phyloP scores from a whole-genome alignment of 768 basidiomycete genomes.

The Tulasnella calospora region DNA sequence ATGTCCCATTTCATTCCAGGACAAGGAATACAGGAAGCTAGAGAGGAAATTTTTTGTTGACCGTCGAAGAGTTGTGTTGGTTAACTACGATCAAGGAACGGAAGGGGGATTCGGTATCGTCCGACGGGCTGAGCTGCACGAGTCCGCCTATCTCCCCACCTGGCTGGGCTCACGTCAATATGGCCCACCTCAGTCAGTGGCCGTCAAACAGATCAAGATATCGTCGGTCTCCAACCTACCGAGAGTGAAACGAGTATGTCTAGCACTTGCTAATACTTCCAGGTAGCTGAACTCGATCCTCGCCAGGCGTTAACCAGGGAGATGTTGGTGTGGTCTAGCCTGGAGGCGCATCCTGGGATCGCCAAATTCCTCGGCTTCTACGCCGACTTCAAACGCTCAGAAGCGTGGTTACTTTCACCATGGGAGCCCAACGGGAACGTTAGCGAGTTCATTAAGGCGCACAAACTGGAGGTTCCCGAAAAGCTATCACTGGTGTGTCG shows the following conservation, averaged over 20 bases:
- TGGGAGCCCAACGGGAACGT: not conserved
- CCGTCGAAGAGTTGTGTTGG: not conserved
- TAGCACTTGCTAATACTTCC: not conserved
- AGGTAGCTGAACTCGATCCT: not conserved
- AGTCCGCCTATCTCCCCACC: not conserved
- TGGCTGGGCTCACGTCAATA: not conserved
- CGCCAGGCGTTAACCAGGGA: not conserved
- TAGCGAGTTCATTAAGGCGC: not conserved
- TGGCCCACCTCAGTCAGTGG: not conserved
- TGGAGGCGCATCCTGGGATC: not conserved
- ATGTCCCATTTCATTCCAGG: not conserved
- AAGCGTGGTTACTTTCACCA: not conserved
- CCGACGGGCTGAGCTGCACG: not conserved
- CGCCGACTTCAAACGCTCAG: not conserved
- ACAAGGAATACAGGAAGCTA: not conserved
- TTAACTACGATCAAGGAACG: not conserved
- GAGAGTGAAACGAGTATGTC: not conserved
- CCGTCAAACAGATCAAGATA: not conserved
- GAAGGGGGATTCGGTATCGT: not conserved
- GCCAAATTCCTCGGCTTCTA: conserved; percentile 1
- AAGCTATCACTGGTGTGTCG: not conserved
- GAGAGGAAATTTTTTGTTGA: not conserved
- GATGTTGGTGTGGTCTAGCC: not conserved
- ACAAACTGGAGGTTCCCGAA: not conserved
- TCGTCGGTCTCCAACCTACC: not conserved